Percentiles rank a stretch among this genome's conserved stretches.
phyloP scores from a whole-genome alignment of 352 stramenopile genomes.

The Pythium myriotylum region DNA sequence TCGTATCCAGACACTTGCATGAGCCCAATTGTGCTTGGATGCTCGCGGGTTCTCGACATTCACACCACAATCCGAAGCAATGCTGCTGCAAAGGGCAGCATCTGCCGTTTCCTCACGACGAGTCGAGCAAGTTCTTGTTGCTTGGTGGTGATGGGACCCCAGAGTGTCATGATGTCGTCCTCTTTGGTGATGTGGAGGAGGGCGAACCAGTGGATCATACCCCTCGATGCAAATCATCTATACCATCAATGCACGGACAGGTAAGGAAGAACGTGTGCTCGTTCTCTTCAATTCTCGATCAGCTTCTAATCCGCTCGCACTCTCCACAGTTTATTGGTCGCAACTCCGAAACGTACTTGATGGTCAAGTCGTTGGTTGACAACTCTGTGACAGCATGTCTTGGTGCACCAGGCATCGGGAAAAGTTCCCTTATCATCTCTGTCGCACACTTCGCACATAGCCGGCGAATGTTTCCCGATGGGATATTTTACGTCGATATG shows the following conservation, averaged over 20 bases:
- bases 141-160: constrained; percentile 39
- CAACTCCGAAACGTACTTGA: constrained; percentile 77
- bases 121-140: constrained; percentile 83
- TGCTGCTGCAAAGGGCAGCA: constrained; percentile 77
- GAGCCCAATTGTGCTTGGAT: constrained; percentile 75
- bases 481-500: constrained; percentile 83
- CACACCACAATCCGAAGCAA: constrained; percentile 61
- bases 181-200: constrained; percentile 70
- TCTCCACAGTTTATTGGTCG: constrained; percentile 66
- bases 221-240: constrained; percentile 67
- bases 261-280: constrained; percentile 12
- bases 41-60: constrained; percentile 60
- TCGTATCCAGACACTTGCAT: constrained; percentile 43
- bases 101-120: constrained; percentile 75
- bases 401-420: constrained; percentile 76
- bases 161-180: constrained; percentile 60
- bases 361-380: constrained; percentile 75
- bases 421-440: constrained; percentile 82
- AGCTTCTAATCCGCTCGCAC: no score
- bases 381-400: constrained; percentile 77
- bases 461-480: constrained; percentile 76
- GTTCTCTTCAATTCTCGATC: neutral
- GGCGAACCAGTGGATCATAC: constrained; percentile 67
- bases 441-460: constrained; percentile 81
- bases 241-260: constrained; percentile 81